These are phyloP conservation scores for Hyaloscypha hepaticicola DNA, from an alignment of 495 filamentous ascomycete species.

Conservation along the genomic window DNA sequence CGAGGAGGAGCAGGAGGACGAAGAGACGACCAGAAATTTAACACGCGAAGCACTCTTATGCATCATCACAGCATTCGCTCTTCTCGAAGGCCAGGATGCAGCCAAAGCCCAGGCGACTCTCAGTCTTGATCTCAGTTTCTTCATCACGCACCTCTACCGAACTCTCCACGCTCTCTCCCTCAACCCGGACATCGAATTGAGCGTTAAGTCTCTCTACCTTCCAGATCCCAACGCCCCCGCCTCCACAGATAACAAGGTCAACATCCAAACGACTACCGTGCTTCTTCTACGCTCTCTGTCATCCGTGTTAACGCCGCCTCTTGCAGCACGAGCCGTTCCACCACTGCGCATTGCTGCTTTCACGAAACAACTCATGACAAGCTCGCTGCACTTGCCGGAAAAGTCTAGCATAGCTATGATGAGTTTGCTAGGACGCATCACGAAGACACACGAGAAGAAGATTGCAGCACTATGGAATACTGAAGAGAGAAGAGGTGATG, in stretches of 20 bases:
- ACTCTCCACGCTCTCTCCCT: conserved; percentile 73
- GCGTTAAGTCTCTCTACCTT: conserved; percentile 75
- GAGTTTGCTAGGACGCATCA: conserved; percentile 69
- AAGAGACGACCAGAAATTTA: conserved; percentile 56
- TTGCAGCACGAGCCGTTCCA: conserved; percentile 58
- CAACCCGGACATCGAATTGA: conserved; percentile 83
- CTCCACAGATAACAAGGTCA: conserved; percentile 64
- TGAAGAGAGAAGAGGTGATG: conserved; percentile 84
- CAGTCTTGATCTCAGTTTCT: conserved; percentile 89
- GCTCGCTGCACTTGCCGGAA: conserved; percentile 82
- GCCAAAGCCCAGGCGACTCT: conserved; percentile 60
- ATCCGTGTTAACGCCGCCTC: conserved; percentile 68
- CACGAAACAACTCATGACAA: conserved; percentile 83
- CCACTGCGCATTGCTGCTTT: conserved; percentile 85
- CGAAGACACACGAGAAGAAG: conserved; percentile 67
- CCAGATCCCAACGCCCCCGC: conserved; percentile 61
- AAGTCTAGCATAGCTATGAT: conserved; percentile 79
- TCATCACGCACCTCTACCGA: conserved; percentile 88
- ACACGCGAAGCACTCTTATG: conserved; percentile 89
- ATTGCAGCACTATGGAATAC: conserved; percentile 75
- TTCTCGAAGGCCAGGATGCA: conserved; percentile 87
- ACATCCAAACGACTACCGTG: conserved; percentile 88
- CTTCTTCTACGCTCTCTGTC: conserved; percentile 83
- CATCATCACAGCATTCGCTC: conserved; percentile 90
- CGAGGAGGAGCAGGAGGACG: conserved; percentile 46